Evolutionary conservation across 2,329 filamentous ascomycete species (phyloP).

Genomic region (Pseudocercospora macadamiae): DNA sequence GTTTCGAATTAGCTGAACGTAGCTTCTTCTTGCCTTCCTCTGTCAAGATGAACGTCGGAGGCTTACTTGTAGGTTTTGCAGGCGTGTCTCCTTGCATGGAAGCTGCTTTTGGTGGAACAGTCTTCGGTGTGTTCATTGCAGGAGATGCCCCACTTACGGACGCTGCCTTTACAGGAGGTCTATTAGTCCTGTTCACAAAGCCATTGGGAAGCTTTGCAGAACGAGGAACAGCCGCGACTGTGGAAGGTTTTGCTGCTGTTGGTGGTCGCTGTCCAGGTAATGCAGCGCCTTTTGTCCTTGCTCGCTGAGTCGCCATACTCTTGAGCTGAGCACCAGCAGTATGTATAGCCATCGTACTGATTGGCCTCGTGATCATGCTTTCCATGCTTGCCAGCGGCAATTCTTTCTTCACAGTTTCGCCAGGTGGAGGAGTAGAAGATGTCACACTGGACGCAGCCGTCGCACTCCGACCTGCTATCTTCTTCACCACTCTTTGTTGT

Average conservation of each 20-base stretch:
- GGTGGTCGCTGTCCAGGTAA: conserved; percentile 29
- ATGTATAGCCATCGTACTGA: conserved; percentile 40
- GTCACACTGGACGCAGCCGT: neutral
- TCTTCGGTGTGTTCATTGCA: conserved; percentile 1
- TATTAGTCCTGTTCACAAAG: neutral
- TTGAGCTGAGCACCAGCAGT: conserved; percentile 31
- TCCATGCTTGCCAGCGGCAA: conserved; percentile 39
- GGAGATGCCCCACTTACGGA: conserved; percentile 1
- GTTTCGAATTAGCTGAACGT: conserved; percentile 24
- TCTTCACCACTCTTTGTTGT: conserved; percentile 29
- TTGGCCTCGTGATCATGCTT: conserved; percentile 39
- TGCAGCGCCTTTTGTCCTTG: conserved; percentile 30
- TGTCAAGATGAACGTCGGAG: conserved; percentile 9
- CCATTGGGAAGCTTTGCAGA: conserved; percentile 13
- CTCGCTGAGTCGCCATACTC: conserved; percentile 34
- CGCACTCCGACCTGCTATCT: conserved; percentile 24
- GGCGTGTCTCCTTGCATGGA: conserved; percentile 20
- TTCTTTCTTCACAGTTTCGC: conserved; percentile 30
- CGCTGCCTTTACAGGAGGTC: conserved; percentile 7
- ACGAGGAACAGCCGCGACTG: neutral
- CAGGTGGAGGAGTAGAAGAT: conserved; percentile 17
- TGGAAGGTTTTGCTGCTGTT: neutral
- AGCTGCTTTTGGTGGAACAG: conserved; percentile 11
- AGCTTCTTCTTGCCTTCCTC: conserved; percentile 20
- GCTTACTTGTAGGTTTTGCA: conserved; percentile 19